Evolutionary conservation across 2,329 filamentous ascomycete genomes (phyloP), one percentile per base, ranked within the genome.

Genomic region (Gliomastix tumulicola): DNA sequence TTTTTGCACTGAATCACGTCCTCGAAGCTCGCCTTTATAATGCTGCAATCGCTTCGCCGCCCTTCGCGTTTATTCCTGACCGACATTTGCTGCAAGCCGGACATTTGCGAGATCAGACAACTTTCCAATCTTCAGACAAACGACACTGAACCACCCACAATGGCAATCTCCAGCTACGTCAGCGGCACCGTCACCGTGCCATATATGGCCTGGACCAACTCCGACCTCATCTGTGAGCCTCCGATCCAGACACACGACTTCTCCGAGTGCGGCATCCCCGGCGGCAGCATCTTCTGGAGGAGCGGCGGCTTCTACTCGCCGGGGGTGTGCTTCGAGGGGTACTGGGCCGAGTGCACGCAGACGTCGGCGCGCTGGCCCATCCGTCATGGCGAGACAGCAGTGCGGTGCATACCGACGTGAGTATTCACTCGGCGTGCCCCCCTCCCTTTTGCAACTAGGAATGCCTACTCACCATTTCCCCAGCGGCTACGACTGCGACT

Each of bases 261-360:
- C 10, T 40, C 41, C 22, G 21, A 25, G 22, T 53, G 50, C 25
- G 34, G 37, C 5, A 37, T 53, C 6, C 50, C 50, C 0, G 50
- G 50, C 4, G 50, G 44, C 7, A 15, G 41, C 15, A 44, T 39
- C 4, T 40, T 54, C 2, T 56, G 53, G 53, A 16, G 23, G 9
- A 41, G 39, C 6, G 43, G 44, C 8, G 52, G 53, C 3, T 55
- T 52, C 37, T 55, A 52, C 39, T 57, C 52, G 7, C 53, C 54
- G 4, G 54, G 53, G 8, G 39, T 47, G 12, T 57, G 53, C 41
- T 54, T 54, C 32, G 30, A 36, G 6, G 53, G 51, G 13, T 56
- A 57, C 31, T 38, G 33, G 13, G 43, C 51, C 9, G 40, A 36
- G 32, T 55, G 54, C 39, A 49, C 47, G 16, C 47, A 50, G 35